A percentile compares a stretch with the other conserved stretches of the same genome.
Evolutionary conservation across 2,329 filamentous ascomycete species (phyloP).

Genomic region (Pseudogymnoascus sp.): DNA sequence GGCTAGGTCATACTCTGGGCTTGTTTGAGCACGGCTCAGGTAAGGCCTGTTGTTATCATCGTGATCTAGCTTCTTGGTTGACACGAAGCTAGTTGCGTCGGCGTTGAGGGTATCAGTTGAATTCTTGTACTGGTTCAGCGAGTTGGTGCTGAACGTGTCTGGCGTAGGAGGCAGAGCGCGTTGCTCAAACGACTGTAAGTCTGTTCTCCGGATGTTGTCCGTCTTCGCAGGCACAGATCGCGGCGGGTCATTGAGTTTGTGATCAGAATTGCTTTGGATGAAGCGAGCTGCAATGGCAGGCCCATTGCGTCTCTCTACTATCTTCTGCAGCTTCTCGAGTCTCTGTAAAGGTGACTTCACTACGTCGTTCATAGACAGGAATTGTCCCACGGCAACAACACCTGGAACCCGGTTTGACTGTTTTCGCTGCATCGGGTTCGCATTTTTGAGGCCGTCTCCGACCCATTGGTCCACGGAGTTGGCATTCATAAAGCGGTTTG

Average conservation of each 20-base stretch:
- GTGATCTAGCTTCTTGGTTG: background rate
- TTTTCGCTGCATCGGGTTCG: constrained; percentile 26
- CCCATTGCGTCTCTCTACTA: constrained; percentile 15
- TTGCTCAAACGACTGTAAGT: constrained; percentile 27
- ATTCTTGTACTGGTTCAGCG: constrained; percentile 38
- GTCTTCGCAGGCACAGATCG: constrained; percentile 20
- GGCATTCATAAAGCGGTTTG: constrained; percentile 6
- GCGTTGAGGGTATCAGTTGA: constrained; percentile 40
- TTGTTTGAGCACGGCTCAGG: background rate
- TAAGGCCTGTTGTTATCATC: background rate
- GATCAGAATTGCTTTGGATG: background rate
- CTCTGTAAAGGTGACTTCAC: constrained; percentile 45
- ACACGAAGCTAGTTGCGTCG: background rate
- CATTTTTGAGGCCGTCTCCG: constrained; percentile 14
- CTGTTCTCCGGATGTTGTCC: constrained; percentile 4
- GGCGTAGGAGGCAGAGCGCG: constrained; percentile 30
- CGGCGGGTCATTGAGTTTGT: constrained; percentile 10
- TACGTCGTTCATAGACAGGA: constrained; percentile 41
- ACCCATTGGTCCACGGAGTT: constrained; percentile 22
- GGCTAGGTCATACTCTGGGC: background rate
- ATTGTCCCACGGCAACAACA: constrained; percentile 25
- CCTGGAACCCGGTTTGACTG: background rate
- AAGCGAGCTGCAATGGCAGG: constrained; percentile 3
- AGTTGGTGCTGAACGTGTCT: constrained; percentile 29
- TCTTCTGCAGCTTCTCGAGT: constrained; percentile 39